phyloP scores from a whole-genome alignment of 2,329 filamentous ascomycete genomes.

The Botrytis aclada region DNA sequence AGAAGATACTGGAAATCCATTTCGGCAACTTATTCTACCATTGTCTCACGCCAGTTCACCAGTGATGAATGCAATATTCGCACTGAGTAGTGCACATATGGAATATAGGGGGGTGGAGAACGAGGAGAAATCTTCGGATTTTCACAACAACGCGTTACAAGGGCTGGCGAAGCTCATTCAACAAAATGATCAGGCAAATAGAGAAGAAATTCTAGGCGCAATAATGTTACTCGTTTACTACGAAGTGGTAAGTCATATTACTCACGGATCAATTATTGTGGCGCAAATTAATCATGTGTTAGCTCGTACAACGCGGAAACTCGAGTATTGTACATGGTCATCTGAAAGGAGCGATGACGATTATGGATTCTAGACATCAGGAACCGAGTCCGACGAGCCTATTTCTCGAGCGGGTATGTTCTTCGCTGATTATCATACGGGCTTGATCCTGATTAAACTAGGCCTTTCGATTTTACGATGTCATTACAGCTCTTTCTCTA shows the following conservation, averaged over 20 bases:
- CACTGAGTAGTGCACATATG: slow-evolving; percentile 78
- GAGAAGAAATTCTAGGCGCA: slow-evolving; percentile 57
- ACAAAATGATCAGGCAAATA: slow-evolving; percentile 47
- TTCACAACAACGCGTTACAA: slow-evolving; percentile 58
- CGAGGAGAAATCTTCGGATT: slow-evolving; percentile 53
- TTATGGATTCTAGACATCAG: slow-evolving; percentile 50
- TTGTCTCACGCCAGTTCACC: slow-evolving; percentile 52
- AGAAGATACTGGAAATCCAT: slow-evolving; percentile 60
- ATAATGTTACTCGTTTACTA: slow-evolving; percentile 63
- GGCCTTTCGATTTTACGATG: slow-evolving; percentile 65
- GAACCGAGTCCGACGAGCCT: slow-evolving; percentile 49
- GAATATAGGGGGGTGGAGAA: slow-evolving; percentile 59
- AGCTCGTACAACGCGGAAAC: slow-evolving; percentile 59
- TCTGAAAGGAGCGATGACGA: slow-evolving; percentile 58
- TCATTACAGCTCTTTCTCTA: slow-evolving; percentile 60
- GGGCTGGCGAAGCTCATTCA: slow-evolving; percentile 56
- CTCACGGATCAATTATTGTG: background rate
- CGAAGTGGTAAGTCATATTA: slow-evolving; percentile 51
- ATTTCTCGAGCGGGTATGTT: slow-evolving; percentile 57
- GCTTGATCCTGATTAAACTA: slow-evolving; percentile 37
- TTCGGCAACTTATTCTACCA: slow-evolving; percentile 59
- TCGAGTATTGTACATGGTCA: slow-evolving; percentile 60
- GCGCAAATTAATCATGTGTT: slow-evolving; percentile 24
- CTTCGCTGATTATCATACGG: background rate
- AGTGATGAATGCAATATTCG: slow-evolving; percentile 80